Evolutionary conservation across 495 filamentous ascomycete species (phyloP), one percentile per base, ranked within the genome.

Genomic region (Penicillium goetzii): DNA sequence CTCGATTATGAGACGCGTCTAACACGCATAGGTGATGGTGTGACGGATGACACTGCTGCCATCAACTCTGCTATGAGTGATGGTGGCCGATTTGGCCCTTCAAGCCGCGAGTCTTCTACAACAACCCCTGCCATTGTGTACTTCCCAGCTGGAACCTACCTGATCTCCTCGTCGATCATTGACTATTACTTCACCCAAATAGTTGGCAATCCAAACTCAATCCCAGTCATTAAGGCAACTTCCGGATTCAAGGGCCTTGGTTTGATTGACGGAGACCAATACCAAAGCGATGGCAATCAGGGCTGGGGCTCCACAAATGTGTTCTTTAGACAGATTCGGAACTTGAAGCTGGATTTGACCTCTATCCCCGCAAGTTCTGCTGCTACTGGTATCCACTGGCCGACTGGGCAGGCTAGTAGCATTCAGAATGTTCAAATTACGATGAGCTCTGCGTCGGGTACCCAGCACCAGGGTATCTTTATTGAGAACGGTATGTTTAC

Each of bases 301-400:
- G 79, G 76, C 25, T 91, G 83, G 77, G 81, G 74, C 33, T 74
- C 74, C 34, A 91, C 89, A 19, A 93, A 90, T 63, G 85, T 90
- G 28, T 95, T 95, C 76, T 93, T 84, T 71, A 80, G 91, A 38
- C 89, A 92, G 64, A 82, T 95, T 55, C 81, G 90, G 34, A 95
- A 95, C 67, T 83, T 95, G 55, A 81, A 92, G 60, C 77, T 95
- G 30, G 91, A 95, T 68, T 84, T 86, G 49, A 93, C 88, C 5
- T 76, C 66, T 33, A 84, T 93, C 40, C 81, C 87, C 1, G 81
- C 73, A 0, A 81, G 67, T 8, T 73, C 75, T 3, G 80, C 79
- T 9, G 83, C 85, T 0, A 82, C 79, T 36, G 90, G 89, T 40
- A 88, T 95, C 57, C 90, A 94, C 68, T 95, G 91, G 91, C 89